These are phyloP conservation scores for Aureobasidium sp. DNA, from an alignment of 2,329 filamentous ascomycete species.

Conservation along the genomic window DNA sequence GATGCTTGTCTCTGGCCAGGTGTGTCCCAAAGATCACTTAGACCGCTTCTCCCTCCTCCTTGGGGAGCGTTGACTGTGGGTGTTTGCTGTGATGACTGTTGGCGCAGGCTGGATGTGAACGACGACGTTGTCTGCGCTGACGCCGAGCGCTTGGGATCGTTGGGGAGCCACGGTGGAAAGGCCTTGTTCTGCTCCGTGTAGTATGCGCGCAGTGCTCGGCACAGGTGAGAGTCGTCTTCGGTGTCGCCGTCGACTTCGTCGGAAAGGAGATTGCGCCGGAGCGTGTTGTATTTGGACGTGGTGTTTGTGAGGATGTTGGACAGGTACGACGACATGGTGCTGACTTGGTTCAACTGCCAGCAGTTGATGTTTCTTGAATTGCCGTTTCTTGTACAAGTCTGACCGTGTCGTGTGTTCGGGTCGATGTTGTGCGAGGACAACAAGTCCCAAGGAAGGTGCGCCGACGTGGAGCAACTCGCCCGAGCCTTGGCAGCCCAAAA, in stretches of 20 bases:
- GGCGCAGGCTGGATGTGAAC: slow-evolving; percentile 42
- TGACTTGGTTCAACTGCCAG: neutral
- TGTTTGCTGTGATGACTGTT: slow-evolving; percentile 32
- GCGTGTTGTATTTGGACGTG: slow-evolving; percentile 48
- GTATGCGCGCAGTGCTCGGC: slow-evolving; percentile 83
- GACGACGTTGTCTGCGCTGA: slow-evolving; percentile 42
- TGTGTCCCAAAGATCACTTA: slow-evolving; percentile 53
- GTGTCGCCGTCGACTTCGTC: slow-evolving; percentile 46
- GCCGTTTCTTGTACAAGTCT: no score
- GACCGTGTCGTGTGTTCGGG: neutral
- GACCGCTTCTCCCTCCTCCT: slow-evolving; percentile 35
- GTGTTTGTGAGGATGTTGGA: slow-evolving; percentile 56
- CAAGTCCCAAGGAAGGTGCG: neutral
- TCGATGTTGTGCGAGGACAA: neutral
- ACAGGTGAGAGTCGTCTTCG: slow-evolving; percentile 88
- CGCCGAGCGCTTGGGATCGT: slow-evolving; percentile 69
- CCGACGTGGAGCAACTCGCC: neutral
- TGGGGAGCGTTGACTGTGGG: slow-evolving; percentile 22
- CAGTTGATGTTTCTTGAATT: neutral
- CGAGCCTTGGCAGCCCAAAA: slow-evolving; percentile 5
- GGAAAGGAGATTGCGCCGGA: slow-evolving; percentile 59
- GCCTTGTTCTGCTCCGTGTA: slow-evolving; percentile 79
- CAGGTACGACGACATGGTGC: slow-evolving; percentile 69
- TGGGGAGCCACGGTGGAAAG: slow-evolving; percentile 79
- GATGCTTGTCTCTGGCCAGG: slow-evolving; percentile 33